Base-by-base conservation (phyloP, 306 rosid genomes). In the Dalbergia cochinchinensis region DNA sequence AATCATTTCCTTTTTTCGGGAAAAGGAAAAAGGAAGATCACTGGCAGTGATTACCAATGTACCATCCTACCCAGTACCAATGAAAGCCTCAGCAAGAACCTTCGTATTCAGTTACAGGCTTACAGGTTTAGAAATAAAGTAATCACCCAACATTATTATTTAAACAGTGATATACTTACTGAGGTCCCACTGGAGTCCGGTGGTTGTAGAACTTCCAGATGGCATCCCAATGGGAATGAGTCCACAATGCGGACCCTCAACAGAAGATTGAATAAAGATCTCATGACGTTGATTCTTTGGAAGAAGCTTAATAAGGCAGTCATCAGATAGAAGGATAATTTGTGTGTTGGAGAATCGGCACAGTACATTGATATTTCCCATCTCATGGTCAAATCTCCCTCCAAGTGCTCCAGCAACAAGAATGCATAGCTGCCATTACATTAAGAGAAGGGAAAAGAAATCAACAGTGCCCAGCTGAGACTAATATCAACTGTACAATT, bases 171-270 rank as follows among this genome's bases (percentile, higher is more conserved):
- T 37, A 33, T 18, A 70, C 99, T 89, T 87, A 96, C 99, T 78
- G 16, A 96, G 93, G 87, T 96, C 90, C 99, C 99, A 96, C 60
- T 88, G 41, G 41, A 96, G 98, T 54, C 99, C 99, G 0, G 92
- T 89, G 60, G 99, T 90, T 37, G 99, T 93, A 42, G 99, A 86
- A 42, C 91, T 89, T 82, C 83, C 90, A 34, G 98, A 93, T 19
- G 98, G 94, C 87, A 74, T 83, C 15, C 96, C 97, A 16, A 96
- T 90, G 71, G 99, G 97, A 78, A 96, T 51, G 66, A 93, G 97
- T 73, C 99, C 99, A 81, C 98, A 95, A 73, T 96, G 99, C 0
- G 98, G 96, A 65, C 99, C 99, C 87, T 90, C 97, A 11, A 88
- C 82, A 13, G 94, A 89, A 16, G 96, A 67, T 44, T 93, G 90